These are phyloP conservation scores for Puccinia coronata DNA, from an alignment of 1,284 basidiomycete genomes.

Conservation along the genomic window DNA sequence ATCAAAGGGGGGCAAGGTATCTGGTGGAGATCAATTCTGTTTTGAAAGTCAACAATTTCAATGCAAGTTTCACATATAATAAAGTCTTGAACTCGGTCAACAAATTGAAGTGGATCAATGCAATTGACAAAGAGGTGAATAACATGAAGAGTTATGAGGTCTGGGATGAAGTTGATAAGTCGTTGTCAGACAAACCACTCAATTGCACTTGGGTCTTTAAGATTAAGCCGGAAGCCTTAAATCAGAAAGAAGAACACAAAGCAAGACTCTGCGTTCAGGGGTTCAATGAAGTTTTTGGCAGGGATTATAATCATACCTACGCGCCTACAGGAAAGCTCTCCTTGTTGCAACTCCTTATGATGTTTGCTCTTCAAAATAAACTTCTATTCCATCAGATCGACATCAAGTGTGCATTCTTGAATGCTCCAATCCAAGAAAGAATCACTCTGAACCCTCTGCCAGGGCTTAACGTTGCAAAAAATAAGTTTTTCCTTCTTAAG, in stretches of 20 bases:
- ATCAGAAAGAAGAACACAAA: background rate
- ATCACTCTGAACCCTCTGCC: background rate
- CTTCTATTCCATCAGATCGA: constrained; percentile 13
- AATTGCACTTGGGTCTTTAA: constrained; percentile 20
- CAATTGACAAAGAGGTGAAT: background rate
- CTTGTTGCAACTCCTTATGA: background rate
- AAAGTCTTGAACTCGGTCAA: background rate
- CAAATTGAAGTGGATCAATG: background rate
- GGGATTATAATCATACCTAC: background rate
- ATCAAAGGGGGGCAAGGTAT: background rate
- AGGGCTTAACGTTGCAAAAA: background rate
- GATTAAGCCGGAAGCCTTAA: background rate
- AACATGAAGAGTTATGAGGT: background rate
- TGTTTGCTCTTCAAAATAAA: background rate
- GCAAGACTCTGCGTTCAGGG: constrained; percentile 7
- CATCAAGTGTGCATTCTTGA: constrained; percentile 7
- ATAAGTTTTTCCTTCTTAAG: background rate
- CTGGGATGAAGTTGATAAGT: background rate
- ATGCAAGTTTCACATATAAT: background rate
- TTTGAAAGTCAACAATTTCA: too few species aligned
- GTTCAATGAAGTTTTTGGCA: background rate
- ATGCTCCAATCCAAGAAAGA: background rate
- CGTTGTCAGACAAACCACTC: background rate
- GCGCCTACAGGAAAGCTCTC: constrained; percentile 1
- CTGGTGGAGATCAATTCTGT: too few species aligned